Evolutionary conservation across 345 rosid species (phyloP), one percentile per base, ranked within the genome.

Genomic region (Limnanthes douglasii): DNA sequence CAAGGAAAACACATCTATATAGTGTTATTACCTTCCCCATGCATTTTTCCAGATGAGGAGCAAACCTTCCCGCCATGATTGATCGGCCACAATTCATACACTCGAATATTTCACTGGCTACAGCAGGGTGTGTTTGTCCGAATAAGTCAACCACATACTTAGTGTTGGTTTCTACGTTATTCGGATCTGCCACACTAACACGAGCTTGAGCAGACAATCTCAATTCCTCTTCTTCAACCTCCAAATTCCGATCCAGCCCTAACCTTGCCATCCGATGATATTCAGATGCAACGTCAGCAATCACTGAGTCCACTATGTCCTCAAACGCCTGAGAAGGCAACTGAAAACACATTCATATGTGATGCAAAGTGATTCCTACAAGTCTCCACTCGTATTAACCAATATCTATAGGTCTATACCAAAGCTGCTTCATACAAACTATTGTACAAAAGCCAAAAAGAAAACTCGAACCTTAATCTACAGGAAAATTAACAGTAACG

Each of bases 21-120:
- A n/a, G n/a, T n/a, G n/a, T n/a, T n/a, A 21, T 50, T 45, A 90
- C 96, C 94, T 80, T 90, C 49, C 98, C 98, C 95, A 90, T 84
- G 73, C 98, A 90, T 65, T 75, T 90, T 41, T 80, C 96, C 53
- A 84, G 44, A 68, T 90, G 96, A 53, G 94, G 94, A 65, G 97
- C 94, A 53, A 88, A 83, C 43, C 86, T 76, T 50, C 98, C 95
- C 4, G 98, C 95, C 61, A 69, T 53, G 31, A 79, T 72, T 13
- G 78, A 68, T 37, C 90, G 58, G 26, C 93, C 76, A 54, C 98
- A 90, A 62, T 84, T 90, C 92, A 84, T 84, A 64, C 96, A 84
- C 18, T 80, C 79, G 31, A 90, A 78, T 41, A 90, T 46, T 59
- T 90, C 93, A 61, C 5, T 62, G 25, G 98, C 98, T 6, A 80